These are phyloP conservation scores for Scedosporium aurantiacum DNA, from an alignment of 2,329 filamentous ascomycete genomes.

Conservation along the genomic window DNA sequence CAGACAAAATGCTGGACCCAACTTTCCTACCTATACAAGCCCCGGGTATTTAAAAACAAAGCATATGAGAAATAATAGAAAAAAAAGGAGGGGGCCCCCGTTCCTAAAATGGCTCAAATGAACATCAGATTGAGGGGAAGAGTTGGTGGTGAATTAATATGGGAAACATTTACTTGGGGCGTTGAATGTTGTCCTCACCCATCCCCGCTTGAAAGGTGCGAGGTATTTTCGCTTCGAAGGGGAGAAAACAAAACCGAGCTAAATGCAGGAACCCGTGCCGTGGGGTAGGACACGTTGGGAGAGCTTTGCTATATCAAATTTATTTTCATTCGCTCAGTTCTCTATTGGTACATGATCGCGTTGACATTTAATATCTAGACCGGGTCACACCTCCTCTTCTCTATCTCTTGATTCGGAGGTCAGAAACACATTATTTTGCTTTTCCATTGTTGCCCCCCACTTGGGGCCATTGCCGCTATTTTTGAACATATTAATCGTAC, in stretches of 20 bases:
- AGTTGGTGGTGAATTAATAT: neutral
- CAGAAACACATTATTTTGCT: neutral
- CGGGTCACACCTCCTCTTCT: neutral
- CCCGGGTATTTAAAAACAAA: neutral
- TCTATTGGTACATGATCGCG: neutral
- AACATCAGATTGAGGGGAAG: neutral
- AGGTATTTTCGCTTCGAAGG: neutral
- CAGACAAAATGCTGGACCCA: neutral
- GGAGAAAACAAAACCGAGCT: neutral
- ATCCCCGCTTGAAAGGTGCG: neutral
- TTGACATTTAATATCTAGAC: neutral
- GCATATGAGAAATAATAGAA: neutral
- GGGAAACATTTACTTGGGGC: neutral
- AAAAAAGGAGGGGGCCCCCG: neutral
- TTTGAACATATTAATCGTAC: neutral
- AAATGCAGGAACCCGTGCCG: conserved; percentile 1
- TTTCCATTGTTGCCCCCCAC: neutral
- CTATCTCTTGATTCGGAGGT: neutral
- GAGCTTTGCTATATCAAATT: neutral
- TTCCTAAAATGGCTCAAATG: neutral
- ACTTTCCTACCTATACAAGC: neutral
- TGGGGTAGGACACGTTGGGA: neutral
- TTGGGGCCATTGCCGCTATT: neutral
- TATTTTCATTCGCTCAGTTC: neutral
- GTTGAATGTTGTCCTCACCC: neutral